Percentiles rank a stretch among this genome's conserved stretches.
phyloP scores from a whole-genome alignment of 116 monocot species.

The Dioscorea cayenensis region DNA sequence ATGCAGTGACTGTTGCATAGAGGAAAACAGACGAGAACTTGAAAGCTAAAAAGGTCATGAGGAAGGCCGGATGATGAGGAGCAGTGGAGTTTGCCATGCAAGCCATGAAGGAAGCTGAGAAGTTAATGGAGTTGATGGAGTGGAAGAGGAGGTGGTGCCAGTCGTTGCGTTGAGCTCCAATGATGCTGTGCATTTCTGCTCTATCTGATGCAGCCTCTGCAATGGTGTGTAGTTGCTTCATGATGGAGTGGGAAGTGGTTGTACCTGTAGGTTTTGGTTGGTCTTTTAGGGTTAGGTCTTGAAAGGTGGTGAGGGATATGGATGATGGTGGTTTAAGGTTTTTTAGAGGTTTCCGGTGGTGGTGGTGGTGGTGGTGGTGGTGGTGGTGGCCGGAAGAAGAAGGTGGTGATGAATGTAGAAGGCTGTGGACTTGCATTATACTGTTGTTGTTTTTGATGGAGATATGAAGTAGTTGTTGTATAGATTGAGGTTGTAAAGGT shows the following conservation, averaged over 20 bases:
- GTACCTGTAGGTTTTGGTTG: not conserved
- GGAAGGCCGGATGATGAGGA: not conserved
- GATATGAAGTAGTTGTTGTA: no score
- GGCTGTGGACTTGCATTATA: conserved; percentile 11
- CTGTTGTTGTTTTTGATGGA: not conserved
- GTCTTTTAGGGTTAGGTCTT: conserved; percentile 2
- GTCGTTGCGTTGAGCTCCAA: conserved; percentile 62
- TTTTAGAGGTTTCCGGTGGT: not conserved
- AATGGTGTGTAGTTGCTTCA: conserved; percentile 23
- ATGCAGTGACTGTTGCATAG: conserved; percentile 31
- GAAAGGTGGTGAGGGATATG: not conserved
- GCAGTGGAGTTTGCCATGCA: conserved; percentile 2
- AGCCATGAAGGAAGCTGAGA: conserved; percentile 16
- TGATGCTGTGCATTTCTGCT: conserved; percentile 64
- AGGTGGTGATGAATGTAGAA: not conserved
- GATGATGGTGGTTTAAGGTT: not conserved
- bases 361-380: no score
- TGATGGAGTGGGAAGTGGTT: no score
- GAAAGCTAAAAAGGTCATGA: conserved; percentile 10
- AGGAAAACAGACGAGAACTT: conserved; percentile 43
- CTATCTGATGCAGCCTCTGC: conserved; percentile 53
- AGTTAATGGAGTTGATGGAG: conserved; percentile 44
- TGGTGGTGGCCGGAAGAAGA: no score
- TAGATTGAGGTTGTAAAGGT: no score
- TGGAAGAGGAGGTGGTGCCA: conserved; percentile 60